Base-by-base conservation (phyloP, 2,329 filamentous ascomycete species). In the Colletotrichum truncatum region DNA sequence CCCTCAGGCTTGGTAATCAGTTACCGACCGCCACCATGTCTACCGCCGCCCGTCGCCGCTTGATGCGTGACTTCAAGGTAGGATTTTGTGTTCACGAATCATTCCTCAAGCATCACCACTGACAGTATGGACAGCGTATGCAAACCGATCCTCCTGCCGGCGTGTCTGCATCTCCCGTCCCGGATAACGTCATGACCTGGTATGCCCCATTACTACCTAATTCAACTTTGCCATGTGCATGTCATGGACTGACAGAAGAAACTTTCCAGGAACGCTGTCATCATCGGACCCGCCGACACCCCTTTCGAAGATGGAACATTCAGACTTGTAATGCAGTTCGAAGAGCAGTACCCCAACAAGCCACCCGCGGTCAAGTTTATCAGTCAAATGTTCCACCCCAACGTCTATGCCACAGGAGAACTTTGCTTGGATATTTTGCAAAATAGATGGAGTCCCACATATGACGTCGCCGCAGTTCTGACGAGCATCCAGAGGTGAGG, bases 1-100 rank as follows among this genome's bases (percentile, higher is more conserved):
- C 57, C 49, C 23, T 55, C 34, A 56, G 23, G 41, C 57, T 56
- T 55, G 34, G 43, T 55, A 56, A 56, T 56, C 63, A 55, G 48
- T 54, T 36, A 36, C 43, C 64, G 64, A 58, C 51, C 49, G 43
- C 66, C 71, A 76, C 52, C 65, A 85, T 85, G 95, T 98, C 95
- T 74, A 98, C 96, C 69, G 92, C 95, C 72, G 96, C 96, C 72
- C 92, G 96, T 77, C 93, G 96, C 77, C 93, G 96, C 77, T 85
- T 99, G 79, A 98, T 99, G 96, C 93, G 96, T 79, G 96, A 98
- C 85, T 98, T 98, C 88, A 98, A 98, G 92, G 94, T 97, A 10
- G 49, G 71, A 60, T 69, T 72, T 63, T 64, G 60, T 55, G 34
- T 43, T 26, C 23, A 21, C 8, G 28, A 11, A 11, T n/a, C 16